These are phyloP conservation scores for Pichia sp. DNA, from an alignment of 1,139 yeast species.

Conservation along the genomic window DNA sequence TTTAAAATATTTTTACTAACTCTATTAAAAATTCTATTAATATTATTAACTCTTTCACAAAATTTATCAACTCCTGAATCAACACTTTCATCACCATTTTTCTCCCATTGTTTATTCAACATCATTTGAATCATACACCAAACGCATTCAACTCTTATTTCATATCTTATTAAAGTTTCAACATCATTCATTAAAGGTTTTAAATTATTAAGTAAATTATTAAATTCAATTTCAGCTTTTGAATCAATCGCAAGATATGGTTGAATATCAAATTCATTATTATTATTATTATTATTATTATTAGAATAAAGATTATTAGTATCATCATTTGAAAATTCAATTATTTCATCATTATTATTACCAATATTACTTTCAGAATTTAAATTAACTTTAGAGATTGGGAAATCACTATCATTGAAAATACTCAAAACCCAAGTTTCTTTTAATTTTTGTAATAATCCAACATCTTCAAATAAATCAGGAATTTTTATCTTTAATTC, in stretches of 20 bases:
- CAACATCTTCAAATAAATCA: slow-evolving; percentile 17
- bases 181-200: slow-evolving; percentile 14
- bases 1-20: slow-evolving; percentile 47
- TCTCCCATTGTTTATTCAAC: slow-evolving; percentile 13
- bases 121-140: slow-evolving; percentile 18
- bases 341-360: background rate
- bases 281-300: background rate
- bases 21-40: slow-evolving; percentile 13
- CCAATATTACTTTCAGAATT: slow-evolving; percentile 21
- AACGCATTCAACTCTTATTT: slow-evolving; percentile 17
- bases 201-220: slow-evolving; percentile 6
- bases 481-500: slow-evolving; percentile 41
- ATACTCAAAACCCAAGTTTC: slow-evolving; percentile 27
- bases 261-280: slow-evolving; percentile 1
- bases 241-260: slow-evolving; percentile 13
- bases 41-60: slow-evolving; percentile 15
- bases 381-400: slow-evolving; percentile 20
- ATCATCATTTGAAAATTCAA: background rate
- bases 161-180: slow-evolving; percentile 17
- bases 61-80: slow-evolving; percentile 16
- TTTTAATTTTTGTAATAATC: slow-evolving; percentile 19
- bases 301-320: background rate
- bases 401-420: slow-evolving; percentile 11
- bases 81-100: slow-evolving; percentile 15
- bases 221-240: slow-evolving; percentile 9